A percentile compares a stretch with the other conserved stretches of the same genome.
phyloP scores from a whole-genome alignment of 2,329 filamentous ascomycete species.

The Aaosphaeria pasadenensis region DNA sequence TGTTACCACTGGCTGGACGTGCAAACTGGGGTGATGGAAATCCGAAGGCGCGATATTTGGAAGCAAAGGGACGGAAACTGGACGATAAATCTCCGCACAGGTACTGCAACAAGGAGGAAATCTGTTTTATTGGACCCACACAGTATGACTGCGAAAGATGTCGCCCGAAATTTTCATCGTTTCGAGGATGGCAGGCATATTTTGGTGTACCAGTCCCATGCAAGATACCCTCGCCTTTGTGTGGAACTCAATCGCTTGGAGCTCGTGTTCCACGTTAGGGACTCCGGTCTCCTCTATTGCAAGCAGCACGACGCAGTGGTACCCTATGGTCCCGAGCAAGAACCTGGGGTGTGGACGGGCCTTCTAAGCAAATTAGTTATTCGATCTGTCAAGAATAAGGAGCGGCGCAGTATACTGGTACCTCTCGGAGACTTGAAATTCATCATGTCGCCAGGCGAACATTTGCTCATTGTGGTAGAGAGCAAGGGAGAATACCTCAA shows the following conservation, averaged over 20 bases:
- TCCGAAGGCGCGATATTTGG: conserved; percentile 49
- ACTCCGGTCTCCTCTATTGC: conserved; percentile 42
- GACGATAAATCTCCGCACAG: conserved; percentile 32
- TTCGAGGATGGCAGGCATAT: conserved; percentile 50
- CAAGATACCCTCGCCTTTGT: conserved; percentile 17
- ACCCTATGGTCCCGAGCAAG: conserved; percentile 50
- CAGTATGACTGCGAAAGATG: conserved; percentile 36
- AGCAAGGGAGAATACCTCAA: conserved; percentile 43
- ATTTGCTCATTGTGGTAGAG: conserved; percentile 43
- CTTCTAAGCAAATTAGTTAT: conserved; percentile 58
- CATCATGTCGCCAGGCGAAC: conserved; percentile 29
- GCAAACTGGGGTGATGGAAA: conserved; percentile 46
- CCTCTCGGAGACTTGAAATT: conserved; percentile 44
- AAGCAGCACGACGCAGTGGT: conserved; percentile 52
- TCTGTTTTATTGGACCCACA: conserved; percentile 49
- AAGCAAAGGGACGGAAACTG: conserved; percentile 37
- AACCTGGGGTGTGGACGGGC: conserved; percentile 60
- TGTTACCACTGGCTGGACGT: conserved; percentile 63
- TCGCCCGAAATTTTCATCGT: conserved; percentile 46
- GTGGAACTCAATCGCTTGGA: conserved; percentile 55
- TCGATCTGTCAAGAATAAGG: conserved; percentile 40
- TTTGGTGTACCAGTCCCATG: conserved; percentile 46
- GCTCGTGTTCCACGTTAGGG: conserved; percentile 53
- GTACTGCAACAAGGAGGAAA: conserved; percentile 21
- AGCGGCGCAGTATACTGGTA: conserved; percentile 52